Evolutionary conservation across 23 red algal species (phyloP).

Genomic region (Gracilaria caudata): DNA sequence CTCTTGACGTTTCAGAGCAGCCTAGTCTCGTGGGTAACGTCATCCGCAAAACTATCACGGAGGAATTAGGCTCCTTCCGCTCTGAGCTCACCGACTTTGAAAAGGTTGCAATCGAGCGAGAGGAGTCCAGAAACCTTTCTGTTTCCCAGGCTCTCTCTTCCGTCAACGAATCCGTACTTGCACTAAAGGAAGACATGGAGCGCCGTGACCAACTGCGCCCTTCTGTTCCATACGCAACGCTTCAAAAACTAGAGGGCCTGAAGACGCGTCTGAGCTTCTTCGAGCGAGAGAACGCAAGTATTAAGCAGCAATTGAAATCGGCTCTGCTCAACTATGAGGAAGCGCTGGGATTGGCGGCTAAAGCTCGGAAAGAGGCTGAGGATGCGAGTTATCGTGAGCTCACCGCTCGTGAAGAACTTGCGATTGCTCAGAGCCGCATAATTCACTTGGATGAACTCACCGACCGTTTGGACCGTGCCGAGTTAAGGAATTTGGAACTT

Average conservation of each 20-base stretch:
- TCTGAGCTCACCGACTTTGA: constrained; percentile 18
- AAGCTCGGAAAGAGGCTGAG: constrained; percentile 6
- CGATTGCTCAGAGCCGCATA: background rate
- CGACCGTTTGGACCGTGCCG: constrained; percentile 37
- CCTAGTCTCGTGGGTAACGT: background rate
- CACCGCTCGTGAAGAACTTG: constrained; percentile 32
- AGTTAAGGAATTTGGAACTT: constrained; percentile 17
- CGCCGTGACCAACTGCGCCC: constrained; percentile 16
- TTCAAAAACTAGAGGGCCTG: constrained; percentile 39
- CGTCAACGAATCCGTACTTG: constrained; percentile 6
- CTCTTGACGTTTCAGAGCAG: background rate
- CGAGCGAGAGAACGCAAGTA: constrained; percentile 44
- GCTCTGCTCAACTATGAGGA: constrained; percentile 39
- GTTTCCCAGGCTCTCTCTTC: constrained; percentile 36
- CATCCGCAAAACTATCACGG: constrained; percentile 8
- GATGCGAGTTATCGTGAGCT: constrained; percentile 30
- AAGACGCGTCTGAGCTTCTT: constrained; percentile 5
- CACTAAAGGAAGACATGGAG: constrained; percentile 16
- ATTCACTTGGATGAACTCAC: constrained; percentile 40
- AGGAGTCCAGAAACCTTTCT: constrained; percentile 30
- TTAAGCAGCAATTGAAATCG: constrained; percentile 15
- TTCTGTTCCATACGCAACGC: constrained; percentile 17
- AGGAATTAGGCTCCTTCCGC: constrained; percentile 33
- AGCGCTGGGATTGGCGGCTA: constrained; percentile 9
- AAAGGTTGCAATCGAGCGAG: constrained; percentile 21